Conservation (phyloP, 192 early-diverging fungal genomes). For the Phlyctochytrium arcticum region DNA sequence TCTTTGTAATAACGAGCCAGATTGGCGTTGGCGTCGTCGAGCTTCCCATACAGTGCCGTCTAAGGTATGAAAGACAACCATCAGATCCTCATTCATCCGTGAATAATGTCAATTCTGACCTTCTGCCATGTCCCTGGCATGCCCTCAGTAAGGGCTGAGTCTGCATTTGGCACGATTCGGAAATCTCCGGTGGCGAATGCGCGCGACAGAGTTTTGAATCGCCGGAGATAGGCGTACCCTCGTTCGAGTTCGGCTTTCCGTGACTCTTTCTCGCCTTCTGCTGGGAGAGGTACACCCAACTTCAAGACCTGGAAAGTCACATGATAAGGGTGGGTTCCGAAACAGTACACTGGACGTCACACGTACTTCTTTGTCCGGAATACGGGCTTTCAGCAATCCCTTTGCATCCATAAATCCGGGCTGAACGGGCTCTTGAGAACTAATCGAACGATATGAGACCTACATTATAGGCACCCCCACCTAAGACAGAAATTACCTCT, state of each 20-base stretch:
- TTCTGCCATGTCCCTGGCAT: slow-evolving; percentile 47
- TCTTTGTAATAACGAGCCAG: slow-evolving; percentile 43
- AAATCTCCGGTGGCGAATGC: slow-evolving; percentile 58
- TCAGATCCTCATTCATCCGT: too few species aligned
- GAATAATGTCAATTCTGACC: slow-evolving; percentile 5
- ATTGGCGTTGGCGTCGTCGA: slow-evolving; percentile 42
- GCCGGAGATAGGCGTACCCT: slow-evolving; percentile 46
- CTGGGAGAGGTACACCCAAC: background rate
- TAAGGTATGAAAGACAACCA: slow-evolving; percentile 15
- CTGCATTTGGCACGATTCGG: slow-evolving; percentile 31
- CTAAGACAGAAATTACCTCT: background rate
- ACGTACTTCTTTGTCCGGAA: slow-evolving; percentile 17
- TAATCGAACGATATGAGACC: background rate
- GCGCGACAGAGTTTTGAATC: slow-evolving; percentile 56
- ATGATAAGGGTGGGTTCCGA: background rate
- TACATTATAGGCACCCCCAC: background rate
- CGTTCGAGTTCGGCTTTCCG: slow-evolving; percentile 44
- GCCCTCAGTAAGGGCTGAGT: slow-evolving; percentile 4
- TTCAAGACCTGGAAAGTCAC: background rate
- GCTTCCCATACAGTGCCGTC: slow-evolving; percentile 37
- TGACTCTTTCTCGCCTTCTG: slow-evolving; percentile 17
- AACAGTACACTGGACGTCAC: background rate
- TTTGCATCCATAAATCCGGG: slow-evolving; percentile 10
- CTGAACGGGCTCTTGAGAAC: background rate
- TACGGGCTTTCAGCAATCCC: slow-evolving; percentile 13